Evolutionary conservation across 495 filamentous ascomycete genomes (phyloP).

Genomic region (Aspergillus funiculosus): DNA sequence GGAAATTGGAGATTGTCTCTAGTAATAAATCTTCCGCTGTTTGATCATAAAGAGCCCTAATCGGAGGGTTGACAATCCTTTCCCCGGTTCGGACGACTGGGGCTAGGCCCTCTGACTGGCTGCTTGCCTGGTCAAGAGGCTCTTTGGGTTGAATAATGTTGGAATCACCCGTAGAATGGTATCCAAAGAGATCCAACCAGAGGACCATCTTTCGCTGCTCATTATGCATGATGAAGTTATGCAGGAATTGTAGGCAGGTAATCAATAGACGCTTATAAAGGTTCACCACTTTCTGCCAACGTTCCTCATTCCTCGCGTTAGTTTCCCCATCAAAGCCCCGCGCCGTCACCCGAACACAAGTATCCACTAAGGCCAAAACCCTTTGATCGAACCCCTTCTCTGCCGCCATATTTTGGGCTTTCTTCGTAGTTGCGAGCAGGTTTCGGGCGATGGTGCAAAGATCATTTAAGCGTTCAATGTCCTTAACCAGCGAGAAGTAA

Average conservation of each 20-base stretch:
- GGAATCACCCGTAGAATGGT: slow-evolving; percentile 49
- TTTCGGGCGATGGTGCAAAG: slow-evolving; percentile 80
- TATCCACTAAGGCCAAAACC: slow-evolving; percentile 74
- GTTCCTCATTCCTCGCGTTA: slow-evolving; percentile 56
- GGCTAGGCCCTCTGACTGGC: slow-evolving; percentile 37
- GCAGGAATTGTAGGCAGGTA: slow-evolving; percentile 81
- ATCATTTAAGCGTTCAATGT: slow-evolving; percentile 79
- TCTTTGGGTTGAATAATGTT: slow-evolving; percentile 47
- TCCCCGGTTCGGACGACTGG: slow-evolving; percentile 44
- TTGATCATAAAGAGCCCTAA: slow-evolving; percentile 43
- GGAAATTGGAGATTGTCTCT: slow-evolving; percentile 46
- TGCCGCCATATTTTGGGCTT: slow-evolving; percentile 81
- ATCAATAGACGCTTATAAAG: slow-evolving; percentile 81
- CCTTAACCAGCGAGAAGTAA: slow-evolving; percentile 66
- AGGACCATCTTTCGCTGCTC: slow-evolving; percentile 86
- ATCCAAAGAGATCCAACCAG: slow-evolving; percentile 81
- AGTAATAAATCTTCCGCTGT: slow-evolving; percentile 43
- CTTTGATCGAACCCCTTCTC: slow-evolving; percentile 72
- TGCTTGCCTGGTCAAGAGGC: slow-evolving; percentile 34
- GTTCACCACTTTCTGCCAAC: slow-evolving; percentile 70
- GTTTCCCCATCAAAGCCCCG: slow-evolving; percentile 82
- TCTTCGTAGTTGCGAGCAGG: slow-evolving; percentile 72
- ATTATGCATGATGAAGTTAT: slow-evolving; percentile 89
- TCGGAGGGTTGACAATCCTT: slow-evolving; percentile 42
- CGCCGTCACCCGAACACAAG: slow-evolving; percentile 82